These are phyloP conservation scores for Paecilomyces formosus DNA, from an alignment of 2,329 filamentous ascomycete genomes.

Conservation along the genomic window DNA sequence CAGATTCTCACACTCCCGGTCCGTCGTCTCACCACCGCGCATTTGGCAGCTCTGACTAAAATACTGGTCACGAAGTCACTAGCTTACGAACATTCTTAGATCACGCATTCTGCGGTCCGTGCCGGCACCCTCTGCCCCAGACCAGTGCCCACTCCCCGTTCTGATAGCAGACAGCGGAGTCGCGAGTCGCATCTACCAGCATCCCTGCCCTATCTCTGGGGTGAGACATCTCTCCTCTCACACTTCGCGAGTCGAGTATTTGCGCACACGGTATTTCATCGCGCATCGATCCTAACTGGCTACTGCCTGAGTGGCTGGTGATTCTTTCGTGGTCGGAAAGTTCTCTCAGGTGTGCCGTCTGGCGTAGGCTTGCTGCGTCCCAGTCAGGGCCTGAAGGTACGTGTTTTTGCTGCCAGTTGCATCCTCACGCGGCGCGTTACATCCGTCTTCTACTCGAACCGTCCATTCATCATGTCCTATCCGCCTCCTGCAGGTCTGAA, in stretches of 20 bases:
- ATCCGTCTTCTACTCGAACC: slow-evolving; percentile 24
- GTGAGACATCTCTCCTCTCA: background rate
- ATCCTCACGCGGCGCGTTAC: slow-evolving; percentile 19
- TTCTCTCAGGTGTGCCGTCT: slow-evolving; percentile 25
- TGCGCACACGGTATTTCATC: background rate
- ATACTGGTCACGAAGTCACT: background rate
- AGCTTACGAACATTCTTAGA: background rate
- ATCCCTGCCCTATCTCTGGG: background rate
- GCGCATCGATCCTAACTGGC: background rate
- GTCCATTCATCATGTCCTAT: slow-evolving; percentile 66
- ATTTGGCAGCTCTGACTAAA: background rate
- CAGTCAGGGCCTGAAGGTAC: slow-evolving; percentile 35
- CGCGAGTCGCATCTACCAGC: background rate
- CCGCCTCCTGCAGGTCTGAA: slow-evolving; percentile 72
- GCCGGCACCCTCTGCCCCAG: too few species aligned
- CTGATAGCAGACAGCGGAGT: background rate
- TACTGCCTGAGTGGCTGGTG: background rate
- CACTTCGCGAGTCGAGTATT: background rate
- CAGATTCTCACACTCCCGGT: background rate
- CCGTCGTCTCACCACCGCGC: background rate
- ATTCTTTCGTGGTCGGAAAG: background rate
- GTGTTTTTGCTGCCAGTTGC: slow-evolving; percentile 25
- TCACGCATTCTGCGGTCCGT: background rate
- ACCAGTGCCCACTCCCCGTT: too few species aligned
- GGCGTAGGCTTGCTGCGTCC: slow-evolving; percentile 24